Conservation (phyloP, 331 rosid genomes). For the Cucumis variabilis region DNA sequence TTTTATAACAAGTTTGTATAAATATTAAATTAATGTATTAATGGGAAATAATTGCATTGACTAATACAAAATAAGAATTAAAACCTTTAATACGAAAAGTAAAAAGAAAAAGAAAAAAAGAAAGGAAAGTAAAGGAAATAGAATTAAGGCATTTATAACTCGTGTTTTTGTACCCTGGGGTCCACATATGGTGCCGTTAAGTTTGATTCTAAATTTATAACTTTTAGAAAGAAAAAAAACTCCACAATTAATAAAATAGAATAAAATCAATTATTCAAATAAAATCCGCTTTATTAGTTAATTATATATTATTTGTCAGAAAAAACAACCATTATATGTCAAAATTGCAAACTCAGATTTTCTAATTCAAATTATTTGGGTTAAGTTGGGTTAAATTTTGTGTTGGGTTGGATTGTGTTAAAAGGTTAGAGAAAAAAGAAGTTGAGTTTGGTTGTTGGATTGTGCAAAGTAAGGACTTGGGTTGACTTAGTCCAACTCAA, state of each 20-base stretch:
- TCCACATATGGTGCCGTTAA: neutral
- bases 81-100: neutral
- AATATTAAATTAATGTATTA: neutral
- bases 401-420: too few relatives aligned
- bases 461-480: too few relatives aligned
- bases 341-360: too few relatives aligned
- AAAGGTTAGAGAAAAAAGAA: too few relatives aligned
- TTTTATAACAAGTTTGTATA: neutral
- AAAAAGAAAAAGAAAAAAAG: too few relatives aligned
- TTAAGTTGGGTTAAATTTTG: too few relatives aligned
- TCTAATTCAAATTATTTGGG: too few relatives aligned
- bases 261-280: neutral
- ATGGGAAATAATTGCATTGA: slow-evolving; percentile 19
- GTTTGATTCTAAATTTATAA: neutral
- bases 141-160: slow-evolving; percentile 21
- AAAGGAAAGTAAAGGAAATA: neutral
- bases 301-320: neutral
- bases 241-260: neutral
- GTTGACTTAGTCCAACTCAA: too few relatives aligned
- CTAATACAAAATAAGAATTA: slow-evolving; percentile 19
- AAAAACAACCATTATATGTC: too few relatives aligned
- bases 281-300: neutral
- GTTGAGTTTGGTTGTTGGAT: too few relatives aligned
- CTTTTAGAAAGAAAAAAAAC: too few relatives aligned
- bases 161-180: neutral